These are phyloP conservation scores for Gossypium lobatum DNA, from an alignment of 441 rosid genomes.

Conservation along the genomic window DNA sequence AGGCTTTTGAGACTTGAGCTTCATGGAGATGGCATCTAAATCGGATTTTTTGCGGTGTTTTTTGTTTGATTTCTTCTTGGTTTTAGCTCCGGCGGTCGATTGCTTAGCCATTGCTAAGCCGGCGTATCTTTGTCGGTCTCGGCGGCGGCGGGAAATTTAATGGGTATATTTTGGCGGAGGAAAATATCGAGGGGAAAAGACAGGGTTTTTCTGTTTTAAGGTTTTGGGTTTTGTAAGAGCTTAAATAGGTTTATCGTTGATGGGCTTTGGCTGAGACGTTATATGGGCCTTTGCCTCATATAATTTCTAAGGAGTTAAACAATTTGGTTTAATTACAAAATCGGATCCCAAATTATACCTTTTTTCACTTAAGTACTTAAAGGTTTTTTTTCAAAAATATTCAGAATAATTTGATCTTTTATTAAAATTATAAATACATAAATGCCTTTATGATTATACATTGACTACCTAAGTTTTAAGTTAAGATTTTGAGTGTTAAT, in stretches of 20 bases:
- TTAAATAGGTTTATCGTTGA: not conserved
- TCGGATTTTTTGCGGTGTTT: constrained; percentile 37
- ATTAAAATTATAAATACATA: no score
- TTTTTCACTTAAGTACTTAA: no score
- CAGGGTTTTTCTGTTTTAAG: not conserved
- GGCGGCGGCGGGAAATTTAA: not conserved
- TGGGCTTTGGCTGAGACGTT: not conserved
- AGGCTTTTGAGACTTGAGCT: constrained; percentile 36
- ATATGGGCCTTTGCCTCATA: not conserved
- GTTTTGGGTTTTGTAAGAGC: not conserved
- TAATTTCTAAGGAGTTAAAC: not conserved
- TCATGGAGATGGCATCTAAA: constrained; percentile 62
- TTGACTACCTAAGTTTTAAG: no score
- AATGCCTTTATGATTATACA: no score
- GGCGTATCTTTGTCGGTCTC: not conserved
- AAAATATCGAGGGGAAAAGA: not conserved
- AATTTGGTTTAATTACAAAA: no score
- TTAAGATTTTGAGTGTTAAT: no score
- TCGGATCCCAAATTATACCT: no score
- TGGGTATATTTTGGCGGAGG: not conserved
- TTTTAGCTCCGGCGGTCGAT: constrained; percentile 13
- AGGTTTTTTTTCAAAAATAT: no score
- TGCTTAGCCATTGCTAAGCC: constrained; percentile 43
- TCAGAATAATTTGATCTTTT: no score
- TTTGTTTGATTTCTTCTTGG: constrained; percentile 28